Evolutionary conservation across 352 stramenopile genomes (phyloP).

Genomic region (Peronospora farinosa): DNA sequence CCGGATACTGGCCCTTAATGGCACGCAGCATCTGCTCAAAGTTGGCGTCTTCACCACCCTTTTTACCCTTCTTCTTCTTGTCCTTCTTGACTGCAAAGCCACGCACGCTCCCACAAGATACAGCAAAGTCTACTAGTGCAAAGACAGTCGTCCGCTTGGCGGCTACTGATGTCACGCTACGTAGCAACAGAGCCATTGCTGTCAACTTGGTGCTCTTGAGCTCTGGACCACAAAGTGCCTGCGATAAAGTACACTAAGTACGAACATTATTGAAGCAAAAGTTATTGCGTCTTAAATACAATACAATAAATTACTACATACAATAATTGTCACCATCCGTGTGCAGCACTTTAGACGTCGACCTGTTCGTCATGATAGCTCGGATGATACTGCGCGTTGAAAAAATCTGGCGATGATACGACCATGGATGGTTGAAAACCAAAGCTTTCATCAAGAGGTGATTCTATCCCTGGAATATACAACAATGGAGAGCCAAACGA

Average conservation of each 20-base stretch:
- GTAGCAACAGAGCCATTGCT: conserved; percentile 28
- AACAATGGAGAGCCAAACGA: conserved; percentile 15
- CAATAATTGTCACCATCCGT: not conserved
- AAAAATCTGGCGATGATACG: conserved; percentile 34
- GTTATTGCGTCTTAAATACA: conserved; percentile 3
- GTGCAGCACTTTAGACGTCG: conserved; percentile 8
- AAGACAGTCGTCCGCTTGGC: conserved; percentile 22
- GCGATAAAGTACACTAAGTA: conserved; percentile 12
- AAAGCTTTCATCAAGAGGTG: conserved; percentile 9
- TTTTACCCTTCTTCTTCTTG: conserved; percentile 55
- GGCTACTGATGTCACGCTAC: conserved; percentile 24
- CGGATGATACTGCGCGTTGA: conserved; percentile 16
- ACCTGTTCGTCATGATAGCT: conserved; percentile 15
- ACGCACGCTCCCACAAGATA: conserved; percentile 16
- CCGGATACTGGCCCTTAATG: conserved; percentile 70
- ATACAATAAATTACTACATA: not conserved
- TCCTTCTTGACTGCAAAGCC: conserved; percentile 51
- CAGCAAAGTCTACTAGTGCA: conserved; percentile 10
- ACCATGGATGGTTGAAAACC: conserved; percentile 19
- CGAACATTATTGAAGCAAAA: conserved; percentile 15
- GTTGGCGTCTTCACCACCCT: conserved; percentile 51
- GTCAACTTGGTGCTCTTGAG: conserved; percentile 1
- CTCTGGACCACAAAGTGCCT: conserved; percentile 22
- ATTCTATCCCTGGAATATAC: conserved; percentile 7
- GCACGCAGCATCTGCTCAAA: conserved; percentile 83